Evolutionary conservation across 768 basidiomycete species (phyloP).

Genomic region (Trametes cingulata): DNA sequence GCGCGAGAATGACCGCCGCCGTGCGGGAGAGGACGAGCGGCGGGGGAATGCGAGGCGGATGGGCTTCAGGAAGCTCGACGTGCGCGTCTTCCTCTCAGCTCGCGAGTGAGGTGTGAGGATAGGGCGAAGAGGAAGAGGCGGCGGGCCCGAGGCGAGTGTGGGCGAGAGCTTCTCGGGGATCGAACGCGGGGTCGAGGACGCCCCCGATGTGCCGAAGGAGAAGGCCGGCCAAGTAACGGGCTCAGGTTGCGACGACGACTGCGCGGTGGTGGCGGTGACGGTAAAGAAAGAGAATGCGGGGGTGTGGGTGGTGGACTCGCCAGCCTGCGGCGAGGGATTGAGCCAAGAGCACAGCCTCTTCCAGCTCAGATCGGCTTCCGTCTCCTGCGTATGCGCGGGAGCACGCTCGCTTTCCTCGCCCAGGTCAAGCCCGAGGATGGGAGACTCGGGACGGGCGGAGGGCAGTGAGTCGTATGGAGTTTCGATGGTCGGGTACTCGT

Average conservation of each 20-base stretch:
- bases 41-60: constrained; percentile 35
- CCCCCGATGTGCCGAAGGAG: constrained; percentile 13
- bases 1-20: constrained; percentile 19
- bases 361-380: constrained; percentile 17
- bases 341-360: constrained; percentile 18
- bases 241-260: constrained; percentile 22
- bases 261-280: constrained; percentile 18
- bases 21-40: constrained; percentile 27
- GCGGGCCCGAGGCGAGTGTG: constrained; percentile 14
- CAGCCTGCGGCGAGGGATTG: constrained; percentile 13
- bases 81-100: constrained; percentile 23
- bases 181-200: constrained; percentile 18
- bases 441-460: constrained; percentile 29
- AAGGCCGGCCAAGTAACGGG: constrained; percentile 19
- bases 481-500: constrained; percentile 26
- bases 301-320: constrained; percentile 9
- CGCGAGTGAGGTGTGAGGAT: constrained; percentile 9
- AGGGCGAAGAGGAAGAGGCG: constrained; percentile 23
- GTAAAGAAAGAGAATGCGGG: constrained; percentile 22
- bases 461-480: constrained; percentile 19
- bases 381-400: not conserved
- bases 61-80: constrained; percentile 35
- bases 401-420: constrained; percentile 4
- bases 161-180: constrained; percentile 17
- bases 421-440: constrained; percentile 27